A percentile compares a stretch with the other conserved stretches of the same genome.
Conservation (phyloP, 2,329 filamentous ascomycete species). For the Ophiostoma himal-ulmi region DNA sequence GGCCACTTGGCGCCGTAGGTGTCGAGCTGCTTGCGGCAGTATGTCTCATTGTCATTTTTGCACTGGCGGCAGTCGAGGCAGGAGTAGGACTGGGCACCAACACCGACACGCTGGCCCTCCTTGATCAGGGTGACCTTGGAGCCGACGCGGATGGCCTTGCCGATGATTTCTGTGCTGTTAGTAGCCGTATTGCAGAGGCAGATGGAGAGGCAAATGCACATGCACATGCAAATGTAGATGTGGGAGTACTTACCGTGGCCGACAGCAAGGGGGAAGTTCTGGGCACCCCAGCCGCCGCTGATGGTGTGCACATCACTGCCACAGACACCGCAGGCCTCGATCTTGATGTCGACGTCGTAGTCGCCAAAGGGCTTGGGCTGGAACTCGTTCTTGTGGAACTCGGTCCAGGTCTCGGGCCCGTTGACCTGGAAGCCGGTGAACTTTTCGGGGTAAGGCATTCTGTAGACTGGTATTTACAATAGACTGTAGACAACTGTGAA, state of each 20-base stretch:
- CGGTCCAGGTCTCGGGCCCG: constrained; percentile 48
- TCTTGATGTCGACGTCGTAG: constrained; percentile 81
- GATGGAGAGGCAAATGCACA: not conserved
- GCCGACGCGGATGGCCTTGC: constrained; percentile 61
- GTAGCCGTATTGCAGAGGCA: not conserved
- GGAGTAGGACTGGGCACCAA: constrained; percentile 62
- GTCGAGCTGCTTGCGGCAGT: constrained; percentile 55
- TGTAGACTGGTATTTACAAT: constrained; percentile 19
- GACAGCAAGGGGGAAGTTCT: constrained; percentile 58
- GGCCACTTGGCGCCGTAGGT: constrained; percentile 55
- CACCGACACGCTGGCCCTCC: constrained; percentile 59
- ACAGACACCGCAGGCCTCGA: constrained; percentile 73
- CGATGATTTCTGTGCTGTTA: constrained; percentile 55
- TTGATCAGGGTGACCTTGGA: constrained; percentile 56
- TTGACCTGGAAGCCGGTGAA: constrained; percentile 58
- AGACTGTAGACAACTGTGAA: not conserved
- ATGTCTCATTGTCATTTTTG: constrained; percentile 61
- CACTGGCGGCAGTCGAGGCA: constrained; percentile 61
- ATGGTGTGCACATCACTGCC: constrained; percentile 68
- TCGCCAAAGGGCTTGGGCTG: constrained; percentile 81
- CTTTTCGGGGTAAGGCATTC: constrained; percentile 53
- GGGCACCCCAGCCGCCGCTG: constrained; percentile 60
- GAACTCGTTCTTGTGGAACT: constrained; percentile 68
- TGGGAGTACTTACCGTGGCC: constrained; percentile 49
- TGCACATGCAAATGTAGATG: not conserved